phyloP scores from a whole-genome alignment of 1,284 basidiomycete genomes.

The Inonotus obliquus region DNA sequence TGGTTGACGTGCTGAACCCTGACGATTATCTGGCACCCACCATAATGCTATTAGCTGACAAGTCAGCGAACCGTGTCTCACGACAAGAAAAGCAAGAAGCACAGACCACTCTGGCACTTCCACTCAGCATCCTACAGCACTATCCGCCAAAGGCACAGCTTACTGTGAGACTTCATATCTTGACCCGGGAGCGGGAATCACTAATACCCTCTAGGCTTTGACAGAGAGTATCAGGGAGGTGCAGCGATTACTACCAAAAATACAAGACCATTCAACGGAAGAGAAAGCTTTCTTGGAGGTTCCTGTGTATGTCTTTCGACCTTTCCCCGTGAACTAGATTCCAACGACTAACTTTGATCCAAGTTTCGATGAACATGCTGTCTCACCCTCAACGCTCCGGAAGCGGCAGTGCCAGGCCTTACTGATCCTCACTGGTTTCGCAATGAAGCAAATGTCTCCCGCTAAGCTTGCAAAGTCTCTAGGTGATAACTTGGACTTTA shows the following conservation, averaged over 20 bases:
- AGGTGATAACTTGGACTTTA: slow-evolving; percentile 23
- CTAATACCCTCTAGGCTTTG: slow-evolving; percentile 44
- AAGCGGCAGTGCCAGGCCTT: slow-evolving; percentile 65
- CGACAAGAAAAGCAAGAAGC: slow-evolving; percentile 63
- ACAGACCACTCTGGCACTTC: slow-evolving; percentile 57
- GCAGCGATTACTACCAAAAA: slow-evolving; percentile 48
- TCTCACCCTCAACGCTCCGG: slow-evolving; percentile 37
- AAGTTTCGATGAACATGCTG: slow-evolving; percentile 53
- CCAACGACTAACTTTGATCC: not conserved
- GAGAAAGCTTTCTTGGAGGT: slow-evolving; percentile 54
- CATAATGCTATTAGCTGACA: slow-evolving; percentile 84
- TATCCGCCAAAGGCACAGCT: slow-evolving; percentile 49
- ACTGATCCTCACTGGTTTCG: slow-evolving; percentile 52
- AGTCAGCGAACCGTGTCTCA: slow-evolving; percentile 63
- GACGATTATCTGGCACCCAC: slow-evolving; percentile 82
- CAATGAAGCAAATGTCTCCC: slow-evolving; percentile 32
- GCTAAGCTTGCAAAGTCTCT: slow-evolving; percentile 15
- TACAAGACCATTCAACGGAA: slow-evolving; percentile 36
- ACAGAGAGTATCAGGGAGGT: slow-evolving; percentile 67
- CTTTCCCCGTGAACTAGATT: slow-evolving; percentile 4
- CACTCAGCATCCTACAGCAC: slow-evolving; percentile 62
- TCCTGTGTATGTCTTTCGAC: slow-evolving; percentile 40
- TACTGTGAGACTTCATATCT: slow-evolving; percentile 40
- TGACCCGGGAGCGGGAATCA: slow-evolving; percentile 18
- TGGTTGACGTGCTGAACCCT: slow-evolving; percentile 83